phyloP scores from a whole-genome alignment of 441 rosid genomes.

The Macaranga tanarius region DNA sequence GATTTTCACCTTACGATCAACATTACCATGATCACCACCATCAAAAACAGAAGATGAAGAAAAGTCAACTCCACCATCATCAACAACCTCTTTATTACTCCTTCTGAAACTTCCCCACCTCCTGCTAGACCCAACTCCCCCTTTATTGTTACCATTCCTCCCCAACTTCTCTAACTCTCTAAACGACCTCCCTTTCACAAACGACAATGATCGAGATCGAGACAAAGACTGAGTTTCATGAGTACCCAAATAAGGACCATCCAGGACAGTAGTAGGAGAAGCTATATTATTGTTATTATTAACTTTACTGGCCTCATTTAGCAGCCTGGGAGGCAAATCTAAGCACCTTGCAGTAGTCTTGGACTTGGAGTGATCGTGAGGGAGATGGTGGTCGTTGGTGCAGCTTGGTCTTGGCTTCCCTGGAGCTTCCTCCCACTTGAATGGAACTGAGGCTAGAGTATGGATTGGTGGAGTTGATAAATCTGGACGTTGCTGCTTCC shows the following conservation, averaged over 20 bases:
- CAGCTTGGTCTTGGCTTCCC: slow-evolving; percentile 61
- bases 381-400: not conserved
- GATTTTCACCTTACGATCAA: slow-evolving; percentile 35
- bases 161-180: slow-evolving; percentile 24
- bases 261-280: slow-evolving; percentile 59
- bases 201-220: slow-evolving; percentile 34
- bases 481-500: slow-evolving; percentile 37
- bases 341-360: slow-evolving; percentile 34
- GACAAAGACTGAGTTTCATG: slow-evolving; percentile 29
- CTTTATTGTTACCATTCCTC: slow-evolving; percentile 34
- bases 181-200: slow-evolving; percentile 31
- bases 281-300: slow-evolving; percentile 25
- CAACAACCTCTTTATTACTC: slow-evolving; percentile 23
- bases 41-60: slow-evolving; percentile 12
- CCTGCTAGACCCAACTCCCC: slow-evolving; percentile 38
- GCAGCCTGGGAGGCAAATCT: slow-evolving; percentile 63
- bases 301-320: slow-evolving; percentile 27
- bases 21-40: slow-evolving; percentile 8
- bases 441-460: slow-evolving; percentile 58
- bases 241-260: slow-evolving; percentile 38
- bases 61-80: slow-evolving; percentile 28
- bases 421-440: slow-evolving; percentile 86
- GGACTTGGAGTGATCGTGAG: slow-evolving; percentile 13
- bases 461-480: slow-evolving; percentile 56
- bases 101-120: slow-evolving; percentile 49